These are phyloP conservation scores for Erucastrum elatum DNA, from an alignment of 345 rosid genomes.

Conservation along the genomic window DNA sequence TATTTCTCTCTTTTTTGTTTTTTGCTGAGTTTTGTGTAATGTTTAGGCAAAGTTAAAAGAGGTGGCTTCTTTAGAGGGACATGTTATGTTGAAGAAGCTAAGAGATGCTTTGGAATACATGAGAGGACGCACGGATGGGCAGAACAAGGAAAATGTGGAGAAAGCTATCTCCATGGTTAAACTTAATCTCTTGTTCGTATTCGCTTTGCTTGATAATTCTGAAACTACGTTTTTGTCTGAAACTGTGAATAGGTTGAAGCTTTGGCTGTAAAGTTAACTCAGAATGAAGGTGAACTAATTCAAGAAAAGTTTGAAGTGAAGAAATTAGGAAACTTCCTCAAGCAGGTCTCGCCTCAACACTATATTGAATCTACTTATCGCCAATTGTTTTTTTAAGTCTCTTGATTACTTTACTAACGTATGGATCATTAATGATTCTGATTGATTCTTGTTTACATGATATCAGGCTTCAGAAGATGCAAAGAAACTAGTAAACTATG, in stretches of 20 bases:
- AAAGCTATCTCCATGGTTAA: conserved; percentile 92
- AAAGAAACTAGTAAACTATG: conserved; percentile 90
- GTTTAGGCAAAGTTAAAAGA: conserved; percentile 81
- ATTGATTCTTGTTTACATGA: conserved; percentile 1
- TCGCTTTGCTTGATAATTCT: neutral
- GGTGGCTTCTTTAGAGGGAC: conserved; percentile 95
- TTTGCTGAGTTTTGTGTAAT: neutral
- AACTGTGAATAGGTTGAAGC: conserved; percentile 74
- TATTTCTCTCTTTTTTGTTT: neutral
- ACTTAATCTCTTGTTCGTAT: neutral
- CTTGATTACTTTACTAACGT: neutral
- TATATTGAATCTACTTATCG: too few relatives aligned
- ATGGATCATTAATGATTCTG: neutral
- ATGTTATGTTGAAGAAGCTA: conserved; percentile 95
- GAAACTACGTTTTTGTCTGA: conserved; percentile 6
- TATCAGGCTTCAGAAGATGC: conserved; percentile 97
- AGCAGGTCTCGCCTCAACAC: conserved; percentile 53
- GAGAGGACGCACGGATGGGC: conserved; percentile 82
- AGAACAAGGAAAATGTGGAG: conserved; percentile 92
- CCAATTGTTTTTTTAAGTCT: neutral
- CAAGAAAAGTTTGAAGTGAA: conserved; percentile 99
- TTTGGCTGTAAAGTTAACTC: conserved; percentile 93
- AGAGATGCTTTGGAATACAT: conserved; percentile 97
- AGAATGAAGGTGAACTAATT: conserved; percentile 95
- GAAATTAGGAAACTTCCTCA: conserved; percentile 87